Evolutionary conservation across 2,329 filamentous ascomycete genomes (phyloP).

Genomic region (Leptographium galeiforme): DNA sequence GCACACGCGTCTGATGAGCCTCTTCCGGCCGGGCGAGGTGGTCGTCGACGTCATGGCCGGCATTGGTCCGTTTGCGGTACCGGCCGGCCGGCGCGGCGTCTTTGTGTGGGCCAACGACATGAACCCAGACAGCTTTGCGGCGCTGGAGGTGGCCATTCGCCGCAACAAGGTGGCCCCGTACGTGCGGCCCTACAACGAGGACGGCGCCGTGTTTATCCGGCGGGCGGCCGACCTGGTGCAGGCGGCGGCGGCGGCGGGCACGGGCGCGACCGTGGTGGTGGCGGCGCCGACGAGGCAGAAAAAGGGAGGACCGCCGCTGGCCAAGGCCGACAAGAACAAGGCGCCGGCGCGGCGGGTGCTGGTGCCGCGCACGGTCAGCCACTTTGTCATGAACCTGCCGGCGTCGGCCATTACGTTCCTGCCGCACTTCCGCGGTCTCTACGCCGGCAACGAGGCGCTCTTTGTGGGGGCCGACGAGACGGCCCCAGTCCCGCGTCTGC

Average conservation of each 20-base stretch:
- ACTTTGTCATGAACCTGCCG: constrained; percentile 97
- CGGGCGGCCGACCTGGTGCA: constrained; percentile 50
- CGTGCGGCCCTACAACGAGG: constrained; percentile 67
- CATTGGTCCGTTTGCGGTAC: constrained; percentile 87
- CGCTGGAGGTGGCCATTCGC: constrained; percentile 54
- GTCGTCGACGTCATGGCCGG: constrained; percentile 97
- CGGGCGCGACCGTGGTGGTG: constrained; percentile 21
- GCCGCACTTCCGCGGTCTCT: constrained; percentile 61
- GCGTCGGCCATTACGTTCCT: constrained; percentile 81
- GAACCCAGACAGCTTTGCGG: constrained; percentile 75
- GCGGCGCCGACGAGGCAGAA: not conserved
- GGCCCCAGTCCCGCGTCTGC: constrained; percentile 37
- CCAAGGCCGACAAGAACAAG: constrained; percentile 7
- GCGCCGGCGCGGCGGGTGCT: constrained; percentile 13
- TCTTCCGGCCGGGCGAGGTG: constrained; percentile 73
- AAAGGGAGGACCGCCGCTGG: not conserved
- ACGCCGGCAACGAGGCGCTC: constrained; percentile 53
- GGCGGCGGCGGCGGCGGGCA: constrained; percentile 32
- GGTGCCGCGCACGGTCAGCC: constrained; percentile 65
- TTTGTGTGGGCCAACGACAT: constrained; percentile 97
- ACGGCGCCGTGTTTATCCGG: constrained; percentile 71
- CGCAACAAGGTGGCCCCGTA: constrained; percentile 70
- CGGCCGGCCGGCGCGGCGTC: constrained; percentile 75
- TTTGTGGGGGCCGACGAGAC: constrained; percentile 37
- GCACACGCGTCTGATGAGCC: constrained; percentile 63